Conservation (phyloP, 108 stramenopile genomes). For the Nitzschia sp. region DNA sequence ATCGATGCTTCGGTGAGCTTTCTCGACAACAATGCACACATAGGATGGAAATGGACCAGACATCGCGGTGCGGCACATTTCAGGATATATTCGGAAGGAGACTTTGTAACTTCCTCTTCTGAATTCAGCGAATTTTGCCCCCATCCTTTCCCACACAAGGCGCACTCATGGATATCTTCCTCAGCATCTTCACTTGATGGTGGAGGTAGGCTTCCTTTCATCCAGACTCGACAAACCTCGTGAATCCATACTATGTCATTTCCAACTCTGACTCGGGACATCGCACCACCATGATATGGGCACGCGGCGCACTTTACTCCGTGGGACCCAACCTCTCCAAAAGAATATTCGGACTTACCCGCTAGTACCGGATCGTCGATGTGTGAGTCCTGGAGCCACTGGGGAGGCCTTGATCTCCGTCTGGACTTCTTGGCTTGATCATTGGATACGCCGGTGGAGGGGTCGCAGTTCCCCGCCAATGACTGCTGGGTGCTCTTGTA, state of each 20-base stretch:
- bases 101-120: neutral
- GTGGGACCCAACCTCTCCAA: neutral
- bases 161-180: constrained; percentile 27
- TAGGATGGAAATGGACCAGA: constrained; percentile 70
- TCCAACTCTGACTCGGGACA: constrained; percentile 39
- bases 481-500: neutral
- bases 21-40: constrained; percentile 70
- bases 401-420: constrained; percentile 18
- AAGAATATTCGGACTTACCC: constrained; percentile 8
- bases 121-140: neutral
- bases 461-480: neutral
- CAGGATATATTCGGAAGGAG: constrained; percentile 25
- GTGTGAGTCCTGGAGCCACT: constrained; percentile 13
- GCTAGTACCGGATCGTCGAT: constrained; percentile 23
- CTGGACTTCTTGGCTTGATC: constrained; percentile 19
- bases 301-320: constrained; percentile 44
- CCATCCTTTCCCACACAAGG: constrained; percentile 49
- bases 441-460: neutral
- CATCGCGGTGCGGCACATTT: constrained; percentile 73
- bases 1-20: constrained; percentile 16
- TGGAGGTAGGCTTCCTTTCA: neutral
- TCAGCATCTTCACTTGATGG: neutral
- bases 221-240: constrained; percentile 75
- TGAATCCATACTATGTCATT: constrained; percentile 48
- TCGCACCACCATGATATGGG: constrained; percentile 66